Base-by-base conservation (phyloP, 352 stramenopile genomes). In the Globisporangium acanthophoron region DNA sequence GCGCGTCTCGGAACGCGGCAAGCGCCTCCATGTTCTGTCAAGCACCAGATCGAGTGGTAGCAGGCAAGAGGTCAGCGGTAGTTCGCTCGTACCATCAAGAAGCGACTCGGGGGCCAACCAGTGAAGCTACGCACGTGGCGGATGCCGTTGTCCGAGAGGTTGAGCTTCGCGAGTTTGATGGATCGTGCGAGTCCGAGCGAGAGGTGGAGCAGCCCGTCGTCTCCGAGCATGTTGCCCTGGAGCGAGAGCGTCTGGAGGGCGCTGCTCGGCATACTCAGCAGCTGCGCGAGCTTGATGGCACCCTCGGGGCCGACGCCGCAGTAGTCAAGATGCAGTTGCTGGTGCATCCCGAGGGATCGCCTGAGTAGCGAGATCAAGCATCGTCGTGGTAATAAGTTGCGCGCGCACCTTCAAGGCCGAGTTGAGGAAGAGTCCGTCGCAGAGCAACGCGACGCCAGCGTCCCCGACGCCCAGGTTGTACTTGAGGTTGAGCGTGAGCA, bases 281-380 rank as follows among this genome's bases (percentile, higher is more conserved):
- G 61, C 52, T 93, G 83, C 24, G 83, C 83, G 18, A 93, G 64
- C 54, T 89, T 88, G 61, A 91, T 73, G 11, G 69, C 73, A 24
- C 77, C 76, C 1, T 66, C 58, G 0, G 66, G 50, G 0, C 77
- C 64, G 15, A 91, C 66, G 40, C 44, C 58, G 52, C 83, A 93
- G 64, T 84, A 93, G 52, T 90, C 79, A n/a, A 93, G 61, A 33
- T 90, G 70, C 39, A 93, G 59, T 77, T 93, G 78, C 77, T 88
- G 44, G 45, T n/a, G 7, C n/a, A 45, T 24, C 20, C 24, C 24
- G 24, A 27, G 24, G 24, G 24, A 27, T 27, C 24, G 1, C 24
- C 24, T 27, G 24, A 27, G 24, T 27, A 27, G 24, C 24, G 24
- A 27, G 24, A 13, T 15, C 12, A 13, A 18, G 37, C 13, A 12